Conservation (phyloP, 1,139 yeast genomes). For the Taphrina populina region DNA sequence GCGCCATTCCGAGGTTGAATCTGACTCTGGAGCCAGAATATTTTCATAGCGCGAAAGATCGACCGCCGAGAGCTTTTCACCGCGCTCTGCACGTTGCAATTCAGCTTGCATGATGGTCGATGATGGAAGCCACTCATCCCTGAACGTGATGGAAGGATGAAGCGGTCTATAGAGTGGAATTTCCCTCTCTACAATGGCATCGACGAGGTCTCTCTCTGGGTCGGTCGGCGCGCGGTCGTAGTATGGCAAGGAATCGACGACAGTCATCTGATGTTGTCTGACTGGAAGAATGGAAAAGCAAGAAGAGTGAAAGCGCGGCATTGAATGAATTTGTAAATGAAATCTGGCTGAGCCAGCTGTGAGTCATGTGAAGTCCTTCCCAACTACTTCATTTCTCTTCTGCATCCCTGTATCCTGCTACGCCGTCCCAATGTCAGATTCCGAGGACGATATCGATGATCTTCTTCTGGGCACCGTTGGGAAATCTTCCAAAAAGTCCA, state of each 20-base stretch:
- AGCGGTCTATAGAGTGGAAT: slow-evolving; percentile 18
- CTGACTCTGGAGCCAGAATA: slow-evolving; percentile 2
- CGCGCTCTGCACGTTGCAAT: slow-evolving; percentile 10
- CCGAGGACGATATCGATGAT: slow-evolving; percentile 29
- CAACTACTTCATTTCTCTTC: neutral
- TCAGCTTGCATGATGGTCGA: slow-evolving; percentile 18
- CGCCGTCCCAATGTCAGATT: slow-evolving; percentile 30
- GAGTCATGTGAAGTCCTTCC: neutral
- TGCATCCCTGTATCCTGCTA: neutral
- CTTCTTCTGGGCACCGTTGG: slow-evolving; percentile 27
- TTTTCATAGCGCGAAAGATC: slow-evolving; percentile 27
- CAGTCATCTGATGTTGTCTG: too few species aligned
- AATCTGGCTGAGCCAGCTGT: too few species aligned
- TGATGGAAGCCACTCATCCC: slow-evolving; percentile 11
- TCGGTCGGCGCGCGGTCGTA: slow-evolving; percentile 26
- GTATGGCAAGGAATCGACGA: slow-evolving; percentile 16
- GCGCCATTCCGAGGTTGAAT: neutral
- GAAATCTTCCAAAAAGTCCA: slow-evolving; percentile 19
- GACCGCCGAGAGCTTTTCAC: slow-evolving; percentile 15
- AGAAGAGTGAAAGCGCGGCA: too few species aligned
- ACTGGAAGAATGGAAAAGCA: too few species aligned
- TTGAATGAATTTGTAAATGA: too few species aligned
- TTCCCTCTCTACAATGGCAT: slow-evolving; percentile 18
- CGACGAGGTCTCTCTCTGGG: slow-evolving; percentile 23
- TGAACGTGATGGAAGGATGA: slow-evolving; percentile 17